phyloP scores from a whole-genome alignment of 768 basidiomycete genomes.

The Lactifluus hygrophoroides region DNA sequence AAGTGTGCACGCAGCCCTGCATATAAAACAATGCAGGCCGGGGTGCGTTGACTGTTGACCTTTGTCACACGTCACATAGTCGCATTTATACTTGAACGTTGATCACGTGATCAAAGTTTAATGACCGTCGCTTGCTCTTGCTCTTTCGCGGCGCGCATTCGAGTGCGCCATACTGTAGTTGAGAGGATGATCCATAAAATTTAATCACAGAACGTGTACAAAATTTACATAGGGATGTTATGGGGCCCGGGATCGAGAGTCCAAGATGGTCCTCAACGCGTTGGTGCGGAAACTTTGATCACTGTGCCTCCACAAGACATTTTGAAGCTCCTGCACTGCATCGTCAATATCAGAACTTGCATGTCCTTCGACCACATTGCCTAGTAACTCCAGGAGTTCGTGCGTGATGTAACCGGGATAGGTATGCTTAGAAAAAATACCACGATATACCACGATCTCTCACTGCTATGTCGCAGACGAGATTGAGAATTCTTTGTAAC shows the following conservation, averaged over 20 bases:
- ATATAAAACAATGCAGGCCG: too few relatives aligned
- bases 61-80: too few relatives aligned
- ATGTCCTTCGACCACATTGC: background rate
- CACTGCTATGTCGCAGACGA: background rate
- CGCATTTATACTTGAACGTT: too few relatives aligned
- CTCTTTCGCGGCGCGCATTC: too few relatives aligned
- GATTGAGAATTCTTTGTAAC: background rate
- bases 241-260: too few relatives aligned
- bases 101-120: too few relatives aligned
- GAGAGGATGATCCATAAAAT: too few relatives aligned
- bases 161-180: too few relatives aligned
- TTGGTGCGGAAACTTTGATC: background rate
- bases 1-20: conserved; percentile 14
- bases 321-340: background rate
- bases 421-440: background rate
- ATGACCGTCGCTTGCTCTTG: too few relatives aligned
- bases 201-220: too few relatives aligned
- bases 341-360: background rate
- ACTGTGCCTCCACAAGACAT: background rate
- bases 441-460: background rate
- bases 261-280: background rate
- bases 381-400: background rate
- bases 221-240: too few relatives aligned
- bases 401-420: background rate
- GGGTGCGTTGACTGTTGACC: too few relatives aligned